Evolutionary conservation across 768 basidiomycete species (phyloP), one percentile per base, ranked within the genome.

Genomic region (Tylopilus balloui): DNA sequence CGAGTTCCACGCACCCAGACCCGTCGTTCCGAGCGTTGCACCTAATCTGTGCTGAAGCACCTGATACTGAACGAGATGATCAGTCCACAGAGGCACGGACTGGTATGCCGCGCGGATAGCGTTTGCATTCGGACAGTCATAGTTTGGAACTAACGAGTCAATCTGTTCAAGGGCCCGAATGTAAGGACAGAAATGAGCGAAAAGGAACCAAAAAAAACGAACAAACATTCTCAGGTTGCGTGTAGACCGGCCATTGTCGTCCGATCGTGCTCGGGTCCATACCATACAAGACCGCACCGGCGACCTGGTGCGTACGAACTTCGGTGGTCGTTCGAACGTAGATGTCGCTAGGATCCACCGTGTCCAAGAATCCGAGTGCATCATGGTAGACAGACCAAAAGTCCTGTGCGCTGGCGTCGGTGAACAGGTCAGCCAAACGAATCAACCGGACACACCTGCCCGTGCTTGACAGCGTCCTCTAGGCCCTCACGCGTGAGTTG

Each of bases 291-390:
- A 78, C 47, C 6, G 69, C 77, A 32, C 75, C 67, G 0, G 75
- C 72, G 19, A 76, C 75, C 49, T 77, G 73, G 48, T 75, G 70
- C 32, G 77, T 78, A 24, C 77, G 65, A n/a, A 68, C 70, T 47
- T 72, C 74, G 15, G 69, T 72, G 8, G 75, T 70, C 2, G 75
- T 72, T 21, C 77, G 71, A 23, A 78, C 48, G 48, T 69, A 67
- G n/a, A 77, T 70, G 20, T 74, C 70, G 12, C 60, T 48, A 14
- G 63, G 52, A 34, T 69, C 58, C 14, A 74, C 71, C 0, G 41
- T 50, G 10, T 63, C 48, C 48, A 78, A 54, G 50, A 76, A 74
- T 3, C 63, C 67, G 12, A 75, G 55, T 43, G 55, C 59, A 25
- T 58, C 54, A 35, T 64, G 60, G 55, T 77, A 78, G 14, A 78